These are phyloP conservation scores for Aurantiochytrium sp. DNA, from an alignment of 108 stramenopile species.

Conservation along the genomic window DNA sequence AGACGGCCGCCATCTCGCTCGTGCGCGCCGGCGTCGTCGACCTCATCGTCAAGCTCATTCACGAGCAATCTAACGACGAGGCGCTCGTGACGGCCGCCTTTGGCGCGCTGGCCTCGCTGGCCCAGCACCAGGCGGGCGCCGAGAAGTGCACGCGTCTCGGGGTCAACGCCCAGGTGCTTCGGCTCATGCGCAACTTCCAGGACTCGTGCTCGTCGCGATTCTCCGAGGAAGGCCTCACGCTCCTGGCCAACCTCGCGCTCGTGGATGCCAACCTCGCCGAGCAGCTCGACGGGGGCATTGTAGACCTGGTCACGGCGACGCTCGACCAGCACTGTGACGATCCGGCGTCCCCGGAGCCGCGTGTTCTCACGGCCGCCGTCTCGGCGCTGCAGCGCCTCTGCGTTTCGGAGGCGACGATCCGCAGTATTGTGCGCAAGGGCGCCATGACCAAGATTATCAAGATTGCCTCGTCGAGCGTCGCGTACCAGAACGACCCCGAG, in stretches of 20 bases:
- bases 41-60: background rate
- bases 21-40: slow-evolving; percentile 2
- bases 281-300: background rate
- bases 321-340: background rate
- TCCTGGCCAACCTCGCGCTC: background rate
- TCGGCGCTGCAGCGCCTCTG: background rate
- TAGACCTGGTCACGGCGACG: background rate
- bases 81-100: background rate
- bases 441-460: background rate
- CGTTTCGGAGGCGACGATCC: background rate
- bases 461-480: background rate
- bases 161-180: background rate
- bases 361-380: slow-evolving; percentile 10
- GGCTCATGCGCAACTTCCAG: slow-evolving; percentile 4
- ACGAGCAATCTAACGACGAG: background rate
- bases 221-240: background rate
- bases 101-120: slow-evolving; percentile 1
- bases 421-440: background rate
- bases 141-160: background rate
- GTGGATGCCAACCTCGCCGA: background rate
- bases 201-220: background rate
- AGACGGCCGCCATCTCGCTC: background rate
- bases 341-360: background rate
- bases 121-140: background rate
- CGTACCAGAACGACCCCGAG: slow-evolving; percentile 22